Evolutionary conservation across 176 grass and related monocot species (phyloP), one percentile per base, ranked within the genome.

Genomic region (Thalia dealbata): DNA sequence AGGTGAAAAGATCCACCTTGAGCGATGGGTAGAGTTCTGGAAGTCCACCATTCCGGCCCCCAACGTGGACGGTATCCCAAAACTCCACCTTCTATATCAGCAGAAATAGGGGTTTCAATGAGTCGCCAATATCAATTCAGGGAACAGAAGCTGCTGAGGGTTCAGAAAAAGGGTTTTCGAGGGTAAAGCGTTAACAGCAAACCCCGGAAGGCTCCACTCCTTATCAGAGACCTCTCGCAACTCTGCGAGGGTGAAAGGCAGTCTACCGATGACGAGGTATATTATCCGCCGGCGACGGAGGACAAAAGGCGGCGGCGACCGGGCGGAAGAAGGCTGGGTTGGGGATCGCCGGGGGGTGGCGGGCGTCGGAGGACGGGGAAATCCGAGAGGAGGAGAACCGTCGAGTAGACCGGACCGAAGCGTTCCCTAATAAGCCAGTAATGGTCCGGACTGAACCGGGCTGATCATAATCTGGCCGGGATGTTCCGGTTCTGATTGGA

Each of bases 1-100:
- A n/a, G 81, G 56, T n/a, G 84, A 75, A 74, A 92, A 88, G 73
- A 97, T 97, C 93, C 93, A 97, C 67, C 78, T 88, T 18, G 86
- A 81, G 14, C 89, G 70, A 69, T 97, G 93, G 52, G 89, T 83
- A 64, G 93, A 97, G 63, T 82, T 92, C 78, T 81, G 84, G 78
- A 97, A 97, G 88, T 90, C 93, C 46, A 89, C 71, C 89, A 92
- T 92, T 72, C 44, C 45, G 18, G 3, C 16, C 8, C 23, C 22
- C 0, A 67, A 58, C 54, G 45, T 58, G 54, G 21, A 25, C 41
- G 42, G 42, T 28, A 67, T 42, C 18, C 19, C 29, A 42, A 22
- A 42, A 43, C n/a, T 18, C 41, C 35, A 22, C 30, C 19, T 58
- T 58, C 0, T 13, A 42, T 45, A 68, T 68, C 32, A 43, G 44